Evolutionary conservation across 2,329 filamentous ascomycete genomes (phyloP).

Genomic region (Cucurbitaria berberidis): DNA sequence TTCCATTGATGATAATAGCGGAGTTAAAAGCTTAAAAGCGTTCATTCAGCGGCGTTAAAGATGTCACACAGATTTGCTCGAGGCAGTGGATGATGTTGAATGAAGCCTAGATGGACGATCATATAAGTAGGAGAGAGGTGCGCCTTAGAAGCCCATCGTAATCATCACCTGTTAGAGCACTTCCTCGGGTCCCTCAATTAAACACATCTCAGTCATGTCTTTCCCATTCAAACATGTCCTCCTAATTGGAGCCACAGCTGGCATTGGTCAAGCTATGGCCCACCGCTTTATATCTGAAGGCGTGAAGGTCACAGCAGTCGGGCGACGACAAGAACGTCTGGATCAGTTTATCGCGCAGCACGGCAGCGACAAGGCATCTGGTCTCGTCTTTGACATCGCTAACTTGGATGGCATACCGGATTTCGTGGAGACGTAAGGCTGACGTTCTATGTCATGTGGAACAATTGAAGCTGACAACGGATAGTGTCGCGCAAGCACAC

Average conservation of each 20-base stretch:
- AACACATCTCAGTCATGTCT: slow-evolving; percentile 48
- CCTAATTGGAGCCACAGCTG: slow-evolving; percentile 61
- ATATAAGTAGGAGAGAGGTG: background rate
- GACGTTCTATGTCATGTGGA: slow-evolving; percentile 3
- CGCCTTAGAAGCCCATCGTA: background rate
- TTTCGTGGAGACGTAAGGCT: slow-evolving; percentile 52
- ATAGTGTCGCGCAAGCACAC: slow-evolving; percentile 46
- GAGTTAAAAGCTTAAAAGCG: too few relatives aligned
- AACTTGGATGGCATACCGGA: slow-evolving; percentile 51
- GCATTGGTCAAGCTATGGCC: slow-evolving; percentile 60
- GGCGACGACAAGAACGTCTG: slow-evolving; percentile 60
- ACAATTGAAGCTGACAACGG: background rate
- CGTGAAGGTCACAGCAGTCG: slow-evolving; percentile 62
- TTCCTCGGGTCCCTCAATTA: background rate
- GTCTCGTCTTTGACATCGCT: slow-evolving; percentile 56
- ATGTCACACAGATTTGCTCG: background rate
- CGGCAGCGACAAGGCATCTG: slow-evolving; percentile 51
- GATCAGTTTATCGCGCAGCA: slow-evolving; percentile 56
- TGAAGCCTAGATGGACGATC: background rate
- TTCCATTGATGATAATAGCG: background rate
- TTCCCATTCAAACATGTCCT: slow-evolving; percentile 64
- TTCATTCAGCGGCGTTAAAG: background rate
- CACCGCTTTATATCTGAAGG: slow-evolving; percentile 56
- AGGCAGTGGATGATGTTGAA: background rate
- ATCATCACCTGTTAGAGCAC: background rate